Base-by-base conservation (phyloP, 345 rosid species). In the Sapria himalayana region DNA sequence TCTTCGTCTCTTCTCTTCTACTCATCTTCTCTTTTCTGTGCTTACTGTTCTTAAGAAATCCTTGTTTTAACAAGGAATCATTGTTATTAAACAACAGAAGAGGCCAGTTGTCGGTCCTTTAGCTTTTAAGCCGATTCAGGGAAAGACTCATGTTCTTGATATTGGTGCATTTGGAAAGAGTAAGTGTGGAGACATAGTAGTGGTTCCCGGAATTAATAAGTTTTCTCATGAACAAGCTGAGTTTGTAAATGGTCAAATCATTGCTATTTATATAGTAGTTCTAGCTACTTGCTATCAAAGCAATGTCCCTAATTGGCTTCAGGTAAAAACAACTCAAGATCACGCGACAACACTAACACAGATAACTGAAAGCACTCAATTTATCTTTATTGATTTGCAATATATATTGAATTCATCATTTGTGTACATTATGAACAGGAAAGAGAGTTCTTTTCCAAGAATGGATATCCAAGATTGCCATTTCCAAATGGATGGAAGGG, bases 401-500 rank as follows among this genome's bases (percentile, higher is more conserved):
- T n/a, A n/a, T n/a, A n/a, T n/a, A n/a, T n/a, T n/a, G n/a, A n/a
- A n/a, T n/a, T n/a, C n/a, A n/a, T n/a, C n/a, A n/a, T 29, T 48
- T 34, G 45, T 45, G 33, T 45, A 10, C 3, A 12, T 43, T 32
- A 5, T 45, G 50, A 20, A 18, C 71, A 84, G 78, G 96, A 81
- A 43, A 58, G 60, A 49, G 89, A 78, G 40, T 78, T 81, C 51
- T 86, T 86, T 58, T 58, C 85, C 14, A 73, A 68, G 59, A 76
- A 65, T 43, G 94, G 76, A 45, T 72, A 50, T 62, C 97, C 71
- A 10, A 78, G 66, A 43, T 42, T 63, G 7, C 64, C 70, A 23
- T 57, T 64, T 48, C 92, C 92, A n/a, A 60, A 70, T 56, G 84
- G 73, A 7, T 81, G 97, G 92, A 86, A 81, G 56, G 97, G 89